Conservation (phyloP, 1,284 basidiomycete genomes). For the Cystobasidium slooffiae region DNA sequence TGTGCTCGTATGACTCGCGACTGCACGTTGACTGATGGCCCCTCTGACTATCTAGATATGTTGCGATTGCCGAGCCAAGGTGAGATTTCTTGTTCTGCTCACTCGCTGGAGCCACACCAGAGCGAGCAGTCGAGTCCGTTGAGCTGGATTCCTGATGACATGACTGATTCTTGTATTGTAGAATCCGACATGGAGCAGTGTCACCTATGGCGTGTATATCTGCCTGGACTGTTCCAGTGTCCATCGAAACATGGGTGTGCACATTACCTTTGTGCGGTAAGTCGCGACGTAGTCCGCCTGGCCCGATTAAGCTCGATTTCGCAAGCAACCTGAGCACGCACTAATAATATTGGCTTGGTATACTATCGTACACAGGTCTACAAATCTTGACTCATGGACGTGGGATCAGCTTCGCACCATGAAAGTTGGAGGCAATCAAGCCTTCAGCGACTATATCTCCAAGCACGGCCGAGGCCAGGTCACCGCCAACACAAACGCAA, state of each 20-base stretch:
- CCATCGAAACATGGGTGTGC: constrained; percentile 96
- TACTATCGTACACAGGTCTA: too few species aligned
- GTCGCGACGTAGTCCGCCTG: constrained; percentile 53
- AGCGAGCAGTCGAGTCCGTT: neutral
- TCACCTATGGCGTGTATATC: constrained; percentile 96
- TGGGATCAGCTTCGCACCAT: constrained; percentile 88
- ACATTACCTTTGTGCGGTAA: constrained; percentile 94
- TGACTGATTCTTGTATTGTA: constrained; percentile 1
- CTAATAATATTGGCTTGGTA: too few species aligned
- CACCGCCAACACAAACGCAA: constrained; percentile 46
- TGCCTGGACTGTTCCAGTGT: constrained; percentile 95
- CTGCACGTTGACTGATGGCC: neutral
- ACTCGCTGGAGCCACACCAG: constrained; percentile 26
- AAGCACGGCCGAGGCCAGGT: constrained; percentile 74
- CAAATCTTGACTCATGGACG: constrained; percentile 95
- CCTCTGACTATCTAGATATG: constrained; percentile 68
- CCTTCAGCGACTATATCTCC: constrained; percentile 87
- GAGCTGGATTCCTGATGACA: constrained; percentile 6
- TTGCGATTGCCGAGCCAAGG: constrained; percentile 91
- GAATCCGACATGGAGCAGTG: constrained; percentile 97
- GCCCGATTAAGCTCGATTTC: too few species aligned
- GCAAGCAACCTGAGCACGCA: too few species aligned
- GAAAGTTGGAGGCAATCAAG: constrained; percentile 93
- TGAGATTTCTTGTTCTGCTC: constrained; percentile 1
- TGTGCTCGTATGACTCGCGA: too few species aligned